These are phyloP conservation scores for Paramyrothecium roridum DNA, from an alignment of 2,329 filamentous ascomycete genomes.

Conservation along the genomic window DNA sequence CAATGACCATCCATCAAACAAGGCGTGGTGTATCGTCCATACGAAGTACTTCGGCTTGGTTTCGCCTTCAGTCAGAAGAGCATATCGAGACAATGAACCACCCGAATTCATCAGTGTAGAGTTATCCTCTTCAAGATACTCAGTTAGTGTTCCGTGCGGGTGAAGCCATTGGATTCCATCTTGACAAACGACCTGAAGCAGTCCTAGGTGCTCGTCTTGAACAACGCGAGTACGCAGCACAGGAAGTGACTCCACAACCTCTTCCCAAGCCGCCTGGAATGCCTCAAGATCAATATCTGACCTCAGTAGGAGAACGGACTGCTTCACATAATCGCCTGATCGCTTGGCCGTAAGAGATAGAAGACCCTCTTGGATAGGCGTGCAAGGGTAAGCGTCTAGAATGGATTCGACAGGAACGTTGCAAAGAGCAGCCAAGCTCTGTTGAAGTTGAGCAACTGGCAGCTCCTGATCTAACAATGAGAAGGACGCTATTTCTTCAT, in stretches of 20 bases:
- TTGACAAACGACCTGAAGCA: slow-evolving; percentile 7
- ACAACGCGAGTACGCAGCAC: slow-evolving; percentile 12
- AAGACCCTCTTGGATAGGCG: slow-evolving; percentile 11
- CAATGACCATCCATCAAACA: slow-evolving; percentile 25
- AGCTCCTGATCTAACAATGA: not conserved
- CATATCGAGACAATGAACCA: slow-evolving; percentile 4
- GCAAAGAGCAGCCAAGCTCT: not conserved
- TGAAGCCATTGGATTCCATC: slow-evolving; percentile 4
- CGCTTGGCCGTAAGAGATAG: slow-evolving; percentile 9
- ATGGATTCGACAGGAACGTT: not conserved
- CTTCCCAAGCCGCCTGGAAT: slow-evolving; percentile 11
- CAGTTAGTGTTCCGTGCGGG: not conserved
- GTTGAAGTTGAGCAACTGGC: not conserved
- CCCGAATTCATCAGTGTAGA: slow-evolving; percentile 4
- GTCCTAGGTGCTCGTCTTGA: not conserved
- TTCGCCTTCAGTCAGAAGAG: not conserved
- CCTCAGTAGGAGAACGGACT: slow-evolving; percentile 1
- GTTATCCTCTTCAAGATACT: slow-evolving; percentile 4
- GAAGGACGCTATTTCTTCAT: not conserved
- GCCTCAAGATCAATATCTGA: not conserved
- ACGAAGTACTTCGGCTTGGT: slow-evolving; percentile 9
- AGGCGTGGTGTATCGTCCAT: slow-evolving; percentile 21
- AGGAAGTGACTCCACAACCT: not conserved
- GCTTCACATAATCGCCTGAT: slow-evolving; percentile 6
- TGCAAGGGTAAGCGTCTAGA: slow-evolving; percentile 11